These are phyloP conservation scores for Aspergillus sp. DNA, from an alignment of 2,329 filamentous ascomycete genomes.

Conservation along the genomic window DNA sequence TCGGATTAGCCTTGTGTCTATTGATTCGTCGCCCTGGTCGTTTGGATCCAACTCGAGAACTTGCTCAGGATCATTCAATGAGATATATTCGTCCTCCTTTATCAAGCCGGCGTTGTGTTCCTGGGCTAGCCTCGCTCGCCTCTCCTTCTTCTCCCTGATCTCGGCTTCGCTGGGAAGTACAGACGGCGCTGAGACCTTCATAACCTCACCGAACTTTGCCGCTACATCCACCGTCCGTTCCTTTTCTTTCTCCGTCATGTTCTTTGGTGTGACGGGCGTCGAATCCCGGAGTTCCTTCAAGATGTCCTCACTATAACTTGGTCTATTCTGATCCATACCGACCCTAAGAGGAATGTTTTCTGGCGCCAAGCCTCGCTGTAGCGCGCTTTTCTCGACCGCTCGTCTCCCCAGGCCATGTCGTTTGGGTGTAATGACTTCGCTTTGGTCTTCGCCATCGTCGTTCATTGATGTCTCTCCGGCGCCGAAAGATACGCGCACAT, in stretches of 20 bases:
- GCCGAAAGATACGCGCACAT: conserved; percentile 70
- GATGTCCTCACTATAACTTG: conserved; percentile 78
- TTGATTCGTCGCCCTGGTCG: conserved; percentile 54
- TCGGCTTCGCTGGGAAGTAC: conserved; percentile 72
- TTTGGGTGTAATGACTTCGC: conserved; percentile 53
- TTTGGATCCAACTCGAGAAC: conserved; percentile 43
- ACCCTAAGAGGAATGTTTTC: conserved; percentile 51
- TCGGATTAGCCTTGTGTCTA: conserved; percentile 64
- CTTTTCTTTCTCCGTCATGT: conserved; percentile 29
- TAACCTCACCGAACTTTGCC: conserved; percentile 40
- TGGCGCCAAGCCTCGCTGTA: conserved; percentile 46
- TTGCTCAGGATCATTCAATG: conserved; percentile 28
- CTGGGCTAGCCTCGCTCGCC: conserved; percentile 69
- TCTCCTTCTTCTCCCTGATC: conserved; percentile 83
- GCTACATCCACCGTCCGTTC: conserved; percentile 48
- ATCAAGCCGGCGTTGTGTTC: conserved; percentile 52
- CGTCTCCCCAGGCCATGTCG: conserved; percentile 52
- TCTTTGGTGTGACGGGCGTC: conserved; percentile 72
- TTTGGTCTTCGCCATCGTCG: conserved; percentile 47
- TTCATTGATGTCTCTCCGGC: conserved; percentile 48
- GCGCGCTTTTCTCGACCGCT: conserved; percentile 59
- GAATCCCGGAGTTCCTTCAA: conserved; percentile 77
- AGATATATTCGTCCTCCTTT: conserved; percentile 47
- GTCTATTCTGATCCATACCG: conserved; percentile 59
- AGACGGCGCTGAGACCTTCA: conserved; percentile 24